Conservation (phyloP, 306 rosid species). For the Glycyrrhiza uralensis region DNA sequence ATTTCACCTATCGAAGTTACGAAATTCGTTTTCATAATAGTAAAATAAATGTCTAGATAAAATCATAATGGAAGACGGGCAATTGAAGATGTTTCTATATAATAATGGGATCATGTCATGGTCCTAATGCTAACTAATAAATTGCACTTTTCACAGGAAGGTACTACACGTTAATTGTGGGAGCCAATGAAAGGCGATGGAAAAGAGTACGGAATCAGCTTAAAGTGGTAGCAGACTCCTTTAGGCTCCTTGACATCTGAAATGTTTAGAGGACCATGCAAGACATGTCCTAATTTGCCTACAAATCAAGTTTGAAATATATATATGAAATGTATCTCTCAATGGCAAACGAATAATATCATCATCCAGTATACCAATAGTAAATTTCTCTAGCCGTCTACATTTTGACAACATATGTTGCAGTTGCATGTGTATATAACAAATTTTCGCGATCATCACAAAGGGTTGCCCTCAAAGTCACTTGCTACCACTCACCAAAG, state of each 20-base stretch:
- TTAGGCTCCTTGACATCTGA: constrained; percentile 76
- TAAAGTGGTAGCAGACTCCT: constrained; percentile 93
- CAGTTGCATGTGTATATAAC: neutral
- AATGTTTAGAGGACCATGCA: neutral
- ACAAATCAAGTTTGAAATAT: constrained; percentile 3
- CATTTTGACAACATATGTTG: neutral
- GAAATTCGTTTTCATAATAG: neutral
- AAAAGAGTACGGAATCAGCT: constrained; percentile 68
- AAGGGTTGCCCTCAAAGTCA: neutral
- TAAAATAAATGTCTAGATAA: neutral
- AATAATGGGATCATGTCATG: neutral
- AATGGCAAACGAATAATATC: neutral
- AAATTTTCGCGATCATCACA: neutral
- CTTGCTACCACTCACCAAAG: neutral
- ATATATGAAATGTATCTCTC: constrained; percentile 3
- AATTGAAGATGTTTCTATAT: neutral
- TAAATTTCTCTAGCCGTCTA: neutral
- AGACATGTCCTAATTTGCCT: neutral
- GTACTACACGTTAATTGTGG: constrained; percentile 79
- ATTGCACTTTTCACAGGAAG: constrained; percentile 51
- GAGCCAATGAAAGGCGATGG: constrained; percentile 92
- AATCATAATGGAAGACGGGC: neutral
- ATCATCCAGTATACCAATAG: neutral
- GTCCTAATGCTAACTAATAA: neutral
- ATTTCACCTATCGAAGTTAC: neutral